phyloP scores from a whole-genome alignment of 495 filamentous ascomycete genomes.

The Parmelia sp. region DNA sequence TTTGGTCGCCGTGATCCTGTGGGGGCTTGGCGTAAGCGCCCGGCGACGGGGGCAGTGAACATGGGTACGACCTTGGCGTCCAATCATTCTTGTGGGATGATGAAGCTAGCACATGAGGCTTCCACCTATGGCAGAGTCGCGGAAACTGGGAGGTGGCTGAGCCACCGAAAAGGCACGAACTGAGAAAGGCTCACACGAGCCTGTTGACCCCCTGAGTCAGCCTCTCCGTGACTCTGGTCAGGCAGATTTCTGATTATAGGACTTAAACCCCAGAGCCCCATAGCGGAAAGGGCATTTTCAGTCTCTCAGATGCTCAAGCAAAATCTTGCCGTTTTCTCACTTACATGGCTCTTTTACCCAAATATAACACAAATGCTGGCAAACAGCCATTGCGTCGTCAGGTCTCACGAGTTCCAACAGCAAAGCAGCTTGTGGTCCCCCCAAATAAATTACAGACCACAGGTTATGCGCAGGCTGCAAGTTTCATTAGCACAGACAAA shows the following conservation, averaged over 20 bases:
- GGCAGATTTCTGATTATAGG: neutral
- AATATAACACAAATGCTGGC: neutral
- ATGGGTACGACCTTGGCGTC: neutral
- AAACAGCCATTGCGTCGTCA: conserved; percentile 1
- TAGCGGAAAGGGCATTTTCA: neutral
- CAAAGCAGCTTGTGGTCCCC: neutral
- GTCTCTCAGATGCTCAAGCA: neutral
- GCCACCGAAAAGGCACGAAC: neutral
- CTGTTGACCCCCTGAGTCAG: neutral
- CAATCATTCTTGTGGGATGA: conserved; percentile 3
- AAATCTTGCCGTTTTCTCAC: neutral
- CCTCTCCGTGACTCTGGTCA: conserved; percentile 3
- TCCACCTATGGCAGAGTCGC: neutral
- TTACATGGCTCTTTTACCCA: conserved; percentile 5
- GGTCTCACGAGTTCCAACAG: neutral
- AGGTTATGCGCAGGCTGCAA: conserved; percentile 15
- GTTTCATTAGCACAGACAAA: conserved; percentile 15
- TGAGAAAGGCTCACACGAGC: neutral
- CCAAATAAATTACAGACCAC: neutral
- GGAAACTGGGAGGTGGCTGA: conserved; percentile 7
- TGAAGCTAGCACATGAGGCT: neutral
- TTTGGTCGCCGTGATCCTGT: neutral
- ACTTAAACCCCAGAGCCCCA: neutral
- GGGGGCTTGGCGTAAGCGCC: conserved; percentile 6
- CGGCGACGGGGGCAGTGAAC: neutral